Evolutionary conservation across 2,329 filamentous ascomycete genomes (phyloP).

Genomic region (Beauveria brongniartii): DNA sequence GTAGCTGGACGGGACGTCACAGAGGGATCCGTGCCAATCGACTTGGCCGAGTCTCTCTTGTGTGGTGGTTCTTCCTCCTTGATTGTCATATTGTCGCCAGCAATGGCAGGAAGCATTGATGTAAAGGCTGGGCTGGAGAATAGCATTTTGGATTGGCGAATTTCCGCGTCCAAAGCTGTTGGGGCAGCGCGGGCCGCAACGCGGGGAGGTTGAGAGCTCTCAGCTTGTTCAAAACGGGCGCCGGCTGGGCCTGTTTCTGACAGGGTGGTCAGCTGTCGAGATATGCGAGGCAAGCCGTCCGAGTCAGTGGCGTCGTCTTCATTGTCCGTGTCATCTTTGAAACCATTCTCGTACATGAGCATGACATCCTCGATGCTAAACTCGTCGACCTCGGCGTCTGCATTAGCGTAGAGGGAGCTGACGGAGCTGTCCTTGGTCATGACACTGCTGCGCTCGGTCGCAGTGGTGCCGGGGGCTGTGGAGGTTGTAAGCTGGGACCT

Average conservation of each 20-base stretch:
- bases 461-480: conserved; percentile 48
- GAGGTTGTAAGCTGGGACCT: conserved; percentile 48
- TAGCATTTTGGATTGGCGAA: conserved; percentile 32
- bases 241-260: conserved; percentile 9
- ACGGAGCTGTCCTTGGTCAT: conserved; percentile 71
- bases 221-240: neutral
- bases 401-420: conserved; percentile 45
- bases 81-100: conserved; percentile 16
- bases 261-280: conserved; percentile 8
- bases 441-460: conserved; percentile 79
- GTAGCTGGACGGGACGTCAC: conserved; percentile 21
- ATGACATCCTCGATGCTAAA: conserved; percentile 61
- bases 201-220: conserved; percentile 15
- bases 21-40: conserved; percentile 40
- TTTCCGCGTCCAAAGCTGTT: conserved; percentile 30
- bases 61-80: conserved; percentile 12
- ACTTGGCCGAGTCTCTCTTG: conserved; percentile 31
- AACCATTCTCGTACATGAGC: conserved; percentile 60
- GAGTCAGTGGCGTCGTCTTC: conserved; percentile 24
- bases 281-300: conserved; percentile 10
- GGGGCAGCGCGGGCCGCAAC: conserved; percentile 14
- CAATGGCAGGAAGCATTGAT: conserved; percentile 31
- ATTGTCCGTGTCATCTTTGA: conserved; percentile 37
- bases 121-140: conserved; percentile 32
- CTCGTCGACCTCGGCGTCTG: conserved; percentile 42